Percentiles rank a stretch among this genome's conserved stretches.
These are phyloP conservation scores for Echinochloa phyllopogon DNA, from an alignment of 176 grass and related monocot genomes.

Conservation along the genomic window DNA sequence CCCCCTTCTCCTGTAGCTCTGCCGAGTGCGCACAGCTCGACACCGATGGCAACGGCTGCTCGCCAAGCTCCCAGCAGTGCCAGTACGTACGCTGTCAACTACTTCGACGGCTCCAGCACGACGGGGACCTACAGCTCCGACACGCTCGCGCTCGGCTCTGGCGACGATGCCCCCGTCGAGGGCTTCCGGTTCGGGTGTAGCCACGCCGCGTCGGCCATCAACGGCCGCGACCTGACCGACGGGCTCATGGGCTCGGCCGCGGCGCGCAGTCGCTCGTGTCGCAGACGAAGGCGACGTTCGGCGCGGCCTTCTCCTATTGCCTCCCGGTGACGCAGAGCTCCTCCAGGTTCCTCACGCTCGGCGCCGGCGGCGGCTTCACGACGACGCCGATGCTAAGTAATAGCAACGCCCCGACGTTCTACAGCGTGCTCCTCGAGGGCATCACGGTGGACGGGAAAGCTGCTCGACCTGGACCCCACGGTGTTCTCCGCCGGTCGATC, in stretches of 20 bases:
- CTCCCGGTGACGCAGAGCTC: conserved; percentile 53
- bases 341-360: conserved; percentile 64
- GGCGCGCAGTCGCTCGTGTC: conserved; percentile 57
- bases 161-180: not conserved
- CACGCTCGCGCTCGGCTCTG: conserved; percentile 30
- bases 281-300: conserved; percentile 54
- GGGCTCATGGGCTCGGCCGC: conserved; percentile 81
- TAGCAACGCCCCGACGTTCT: conserved; percentile 56
- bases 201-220: conserved; percentile 47
- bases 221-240: conserved; percentile 39
- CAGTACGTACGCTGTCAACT: conserved; percentile 66
- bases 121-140: conserved; percentile 61
- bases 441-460: conserved; percentile 54
- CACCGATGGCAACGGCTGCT: conserved; percentile 41
- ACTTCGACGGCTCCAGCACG: conserved; percentile 66
- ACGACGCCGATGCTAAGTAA: conserved; percentile 54
- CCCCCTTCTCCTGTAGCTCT: no score
- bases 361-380: conserved; percentile 35
- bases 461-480: conserved; percentile 24
- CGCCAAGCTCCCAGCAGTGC: conserved; percentile 25
- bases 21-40: conserved; percentile 45
- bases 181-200: conserved; percentile 66
- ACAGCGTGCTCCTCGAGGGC: conserved; percentile 47
- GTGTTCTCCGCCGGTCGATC: conserved; percentile 57
- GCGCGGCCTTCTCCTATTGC: conserved; percentile 67